Evolutionary conservation across 129 eudicot species (phyloP).

Genomic region (Flaveria sonorensis): DNA sequence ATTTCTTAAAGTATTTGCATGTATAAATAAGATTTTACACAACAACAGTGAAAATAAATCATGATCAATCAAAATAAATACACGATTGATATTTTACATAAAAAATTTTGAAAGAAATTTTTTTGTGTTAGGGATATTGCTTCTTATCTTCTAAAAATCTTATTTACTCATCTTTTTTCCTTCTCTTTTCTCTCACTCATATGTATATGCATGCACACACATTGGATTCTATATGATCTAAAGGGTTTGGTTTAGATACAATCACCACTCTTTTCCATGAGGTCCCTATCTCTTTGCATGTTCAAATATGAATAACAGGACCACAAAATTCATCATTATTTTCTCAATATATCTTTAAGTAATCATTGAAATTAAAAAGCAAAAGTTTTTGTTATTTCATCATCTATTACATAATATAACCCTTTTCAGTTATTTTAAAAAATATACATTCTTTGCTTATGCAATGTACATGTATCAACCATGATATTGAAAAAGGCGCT

Average conservation of each 20-base stretch:
- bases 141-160: too few species aligned
- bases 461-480: neutral
- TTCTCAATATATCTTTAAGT: constrained; percentile 5
- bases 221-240: constrained; percentile 1
- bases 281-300: constrained; percentile 13
- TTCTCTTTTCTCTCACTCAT: too few species aligned
- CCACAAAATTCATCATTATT: constrained; percentile 7
- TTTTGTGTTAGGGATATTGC: too few species aligned
- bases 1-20: too few species aligned
- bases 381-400: neutral
- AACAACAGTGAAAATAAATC: too few species aligned
- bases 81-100: too few species aligned
- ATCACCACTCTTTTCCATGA: neutral
- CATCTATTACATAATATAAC: neutral
- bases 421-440: neutral
- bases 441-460: too few species aligned
- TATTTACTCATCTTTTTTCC: too few species aligned
- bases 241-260: neutral
- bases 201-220: neutral
- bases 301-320: neutral
- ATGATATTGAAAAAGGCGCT: too few species aligned
- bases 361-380: neutral
- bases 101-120: too few species aligned
- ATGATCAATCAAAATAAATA: too few species aligned
- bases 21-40: too few species aligned